These are phyloP conservation scores for Sanghuangporus baumii DNA, from an alignment of 1,284 basidiomycete species.

Conservation along the genomic window DNA sequence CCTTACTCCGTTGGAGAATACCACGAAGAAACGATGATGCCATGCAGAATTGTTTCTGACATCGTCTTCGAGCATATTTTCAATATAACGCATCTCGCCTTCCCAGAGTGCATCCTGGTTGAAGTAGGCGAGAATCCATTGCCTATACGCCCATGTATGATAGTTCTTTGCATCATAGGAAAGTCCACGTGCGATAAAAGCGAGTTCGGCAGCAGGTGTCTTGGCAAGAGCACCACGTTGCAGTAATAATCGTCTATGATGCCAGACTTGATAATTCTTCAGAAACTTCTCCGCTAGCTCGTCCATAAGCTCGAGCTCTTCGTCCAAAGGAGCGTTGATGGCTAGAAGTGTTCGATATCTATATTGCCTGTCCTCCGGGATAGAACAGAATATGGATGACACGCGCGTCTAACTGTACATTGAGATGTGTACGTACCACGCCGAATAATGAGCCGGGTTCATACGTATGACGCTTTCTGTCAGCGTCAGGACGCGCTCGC, in stretches of 20 bases:
- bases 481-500: slow-evolving; percentile 72
- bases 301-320: slow-evolving; percentile 80
- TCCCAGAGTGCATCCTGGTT: slow-evolving; percentile 62
- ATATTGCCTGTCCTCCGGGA: slow-evolving; percentile 70
- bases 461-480: slow-evolving; percentile 82
- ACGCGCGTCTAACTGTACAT: not conserved
- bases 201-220: slow-evolving; percentile 50
- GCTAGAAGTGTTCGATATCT: slow-evolving; percentile 79
- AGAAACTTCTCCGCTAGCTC: slow-evolving; percentile 75
- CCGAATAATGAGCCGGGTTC: slow-evolving; percentile 92
- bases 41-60: slow-evolving; percentile 96
- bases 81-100: slow-evolving; percentile 74
- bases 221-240: slow-evolving; percentile 10
- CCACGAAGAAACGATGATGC: slow-evolving; percentile 95
- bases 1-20: slow-evolving; percentile 64
- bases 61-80: slow-evolving; percentile 71
- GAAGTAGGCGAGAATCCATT: slow-evolving; percentile 86
- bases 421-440: slow-evolving; percentile 57
- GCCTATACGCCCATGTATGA: slow-evolving; percentile 93
- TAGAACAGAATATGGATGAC: not conserved
- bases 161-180: slow-evolving; percentile 86
- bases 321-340: slow-evolving; percentile 58
- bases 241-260: slow-evolving; percentile 82
- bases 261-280: slow-evolving; percentile 97
- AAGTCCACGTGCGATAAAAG: slow-evolving; percentile 71